Base-by-base conservation (phyloP, 805 yeast species). In the Candida sakaeoensis region DNA sequence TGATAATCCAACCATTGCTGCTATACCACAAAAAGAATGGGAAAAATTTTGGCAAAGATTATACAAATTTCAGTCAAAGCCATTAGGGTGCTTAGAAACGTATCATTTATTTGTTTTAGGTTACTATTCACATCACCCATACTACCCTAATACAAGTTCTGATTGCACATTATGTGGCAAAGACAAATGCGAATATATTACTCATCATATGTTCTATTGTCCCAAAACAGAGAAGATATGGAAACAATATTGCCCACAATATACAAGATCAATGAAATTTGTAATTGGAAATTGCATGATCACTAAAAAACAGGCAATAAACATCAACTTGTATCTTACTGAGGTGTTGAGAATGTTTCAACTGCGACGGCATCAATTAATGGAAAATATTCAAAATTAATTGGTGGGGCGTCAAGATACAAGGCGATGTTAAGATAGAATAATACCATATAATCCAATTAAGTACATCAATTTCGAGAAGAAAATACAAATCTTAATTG, bases 71-170 rank as follows among this genome's bases (percentile, higher is more conserved):
- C 24, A 7, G 9, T 21, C 24, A 21, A 21, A 25, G 14, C 28
- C n/a, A 25, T n/a, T 25, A 9, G 28, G 28, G 14, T 10, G 28
- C 9, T 25, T 25, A 25, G 24, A 28, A 28, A 28, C 32, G 16
- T 28, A 28, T n/a, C 18, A 28, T 28, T 28, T 28, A 15, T 28
- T 28, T 28, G 18, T 28, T 13, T 15, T 27, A 12, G 30, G 30
- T 6, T 28, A 13, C 19, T 28, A 28, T 28, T 28, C 32, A 28
- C 32, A 15, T n/a, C 14, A 10, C 14, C 32, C 18, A 28, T 28
- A 28, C 14, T 28, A 15, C 19, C 7, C 10, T n/a, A 28, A 13
- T 15, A 13, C 12, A 15, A 15, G 9, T 10, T 14, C 10, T 10
- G 19, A 28, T 14, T 28, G 17, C 18, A n/a, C 9, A 28, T 27